A percentile compares a stretch with the other conserved stretches of the same genome.
Evolutionary conservation across 441 rosid species (phyloP).

Genomic region (Populus hybrid): DNA sequence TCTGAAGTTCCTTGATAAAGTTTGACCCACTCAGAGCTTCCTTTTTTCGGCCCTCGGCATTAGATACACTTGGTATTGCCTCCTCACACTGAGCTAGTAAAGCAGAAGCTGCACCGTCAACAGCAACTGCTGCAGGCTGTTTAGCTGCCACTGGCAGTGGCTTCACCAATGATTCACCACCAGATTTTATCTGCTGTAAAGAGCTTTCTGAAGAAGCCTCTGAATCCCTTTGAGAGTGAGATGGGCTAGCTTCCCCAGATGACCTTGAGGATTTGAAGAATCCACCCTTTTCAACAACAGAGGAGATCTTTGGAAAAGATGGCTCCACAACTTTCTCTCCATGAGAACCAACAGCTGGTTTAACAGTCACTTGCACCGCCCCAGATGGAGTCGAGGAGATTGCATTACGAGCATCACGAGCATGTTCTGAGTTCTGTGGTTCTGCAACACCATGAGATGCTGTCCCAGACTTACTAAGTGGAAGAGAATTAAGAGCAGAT

Average conservation of each 20-base stretch:
- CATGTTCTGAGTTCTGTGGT: constrained; percentile 37
- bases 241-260: constrained; percentile 33
- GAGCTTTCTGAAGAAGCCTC: constrained; percentile 40
- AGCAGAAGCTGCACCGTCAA: constrained; percentile 20
- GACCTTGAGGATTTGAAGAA: constrained; percentile 33
- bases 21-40: constrained; percentile 34
- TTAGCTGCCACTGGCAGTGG: constrained; percentile 31
- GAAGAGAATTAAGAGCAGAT: constrained; percentile 34
- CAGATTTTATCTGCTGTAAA: constrained; percentile 36
- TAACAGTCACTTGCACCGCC: constrained; percentile 46
- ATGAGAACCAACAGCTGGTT: constrained; percentile 31
- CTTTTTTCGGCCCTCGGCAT: constrained; percentile 34
- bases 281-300: constrained; percentile 42
- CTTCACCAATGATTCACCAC: constrained; percentile 34
- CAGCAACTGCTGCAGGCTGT: constrained; percentile 28
- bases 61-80: constrained; percentile 15
- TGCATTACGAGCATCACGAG: constrained; percentile 38
- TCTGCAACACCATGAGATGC: constrained; percentile 39
- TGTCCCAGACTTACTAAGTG: constrained; percentile 38
- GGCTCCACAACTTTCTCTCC: constrained; percentile 25
- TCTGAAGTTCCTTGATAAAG: constrained; percentile 18
- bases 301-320: constrained; percentile 18
- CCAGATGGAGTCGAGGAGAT: constrained; percentile 37
- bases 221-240: constrained; percentile 33
- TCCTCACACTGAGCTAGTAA: constrained; percentile 33